Evolutionary conservation across 2,329 filamentous ascomycete genomes (phyloP).

Genomic region (Fusarium compactum): DNA sequence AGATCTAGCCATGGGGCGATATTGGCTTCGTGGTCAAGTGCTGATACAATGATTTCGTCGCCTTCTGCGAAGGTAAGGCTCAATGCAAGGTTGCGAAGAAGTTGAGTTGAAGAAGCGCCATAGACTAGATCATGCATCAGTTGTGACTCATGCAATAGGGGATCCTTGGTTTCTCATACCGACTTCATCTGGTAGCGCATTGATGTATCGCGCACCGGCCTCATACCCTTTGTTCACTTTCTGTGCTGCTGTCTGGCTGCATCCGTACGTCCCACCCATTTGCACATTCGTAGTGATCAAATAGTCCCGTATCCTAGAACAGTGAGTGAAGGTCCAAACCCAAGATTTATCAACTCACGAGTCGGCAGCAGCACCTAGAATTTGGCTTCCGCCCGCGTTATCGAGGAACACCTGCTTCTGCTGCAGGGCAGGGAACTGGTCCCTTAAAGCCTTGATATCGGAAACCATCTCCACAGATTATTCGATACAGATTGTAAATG

Average conservation of each 20-base stretch:
- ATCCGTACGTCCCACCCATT: slow-evolving; percentile 76
- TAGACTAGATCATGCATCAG: slow-evolving; percentile 52
- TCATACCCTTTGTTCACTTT: slow-evolving; percentile 63
- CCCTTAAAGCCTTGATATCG: slow-evolving; percentile 48
- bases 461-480: neutral
- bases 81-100: slow-evolving; percentile 77
- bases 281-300: slow-evolving; percentile 78
- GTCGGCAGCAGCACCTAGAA: slow-evolving; percentile 67
- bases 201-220: slow-evolving; percentile 77
- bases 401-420: slow-evolving; percentile 79
- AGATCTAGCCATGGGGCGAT: slow-evolving; percentile 79
- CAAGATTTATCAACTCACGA: neutral
- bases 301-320: slow-evolving; percentile 67
- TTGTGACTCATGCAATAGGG: fast-evolving
- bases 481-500: neutral
- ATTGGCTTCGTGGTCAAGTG: slow-evolving; percentile 83
- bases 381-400: slow-evolving; percentile 82
- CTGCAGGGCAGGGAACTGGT: slow-evolving; percentile 75
- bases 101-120: slow-evolving; percentile 79
- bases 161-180: slow-evolving; percentile 52
- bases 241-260: slow-evolving; percentile 69
- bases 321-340: slow-evolving; percentile 57
- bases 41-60: slow-evolving; percentile 77
- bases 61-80: slow-evolving; percentile 65
- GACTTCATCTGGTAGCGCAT: slow-evolving; percentile 74